Base-by-base conservation (phyloP, 2,329 filamentous ascomycete species). In the Xylariales sp. region DNA sequence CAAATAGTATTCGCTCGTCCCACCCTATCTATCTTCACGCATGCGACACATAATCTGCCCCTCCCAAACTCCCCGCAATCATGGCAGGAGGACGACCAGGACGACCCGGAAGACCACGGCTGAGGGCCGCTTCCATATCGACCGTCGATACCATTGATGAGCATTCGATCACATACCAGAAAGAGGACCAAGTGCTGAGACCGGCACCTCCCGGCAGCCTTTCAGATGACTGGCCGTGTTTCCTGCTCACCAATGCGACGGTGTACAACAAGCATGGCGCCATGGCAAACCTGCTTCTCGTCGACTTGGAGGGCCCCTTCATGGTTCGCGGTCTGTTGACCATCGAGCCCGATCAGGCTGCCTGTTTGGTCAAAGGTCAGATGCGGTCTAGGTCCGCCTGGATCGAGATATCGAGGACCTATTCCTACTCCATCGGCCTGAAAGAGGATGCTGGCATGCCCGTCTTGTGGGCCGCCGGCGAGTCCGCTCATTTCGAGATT, bases 401-500 rank as follows among this genome's bases (percentile, higher is more conserved):
- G 31, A 69, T 86, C 46, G 74, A 83, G 48, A 68, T 86, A 39
- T 61, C 66, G n/a, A 63, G 70, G 24, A 69, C 67, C 18, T 47
- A 50, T 3, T 53, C 56, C 22, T 80, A 76, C 52, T 76, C 80
- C 10, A 77, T 83, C 22, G 75, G 74, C 34, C 63, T 65, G 31
- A 63, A 64, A 19, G 56, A 66, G 11, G 71, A 76, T 38, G 71
- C 70, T 0, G 38, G 28, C 16, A 66, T 69, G 14, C 69, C 76
- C 4, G 68, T 76, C n/a, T 65, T 86, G 21, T 88, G 84, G 84
- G 79, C 82, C 1, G 68, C 71, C 21, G 80, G 80, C 27, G 59
- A 68, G 40, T 74, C 80, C 10, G 84, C 82, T 32, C 88, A 83
- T 82, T 87, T 79, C 55, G 76, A 82, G 53, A 71, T 88, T 31